These are phyloP conservation scores for Diaporthe sp. DNA, from an alignment of 2,329 filamentous ascomycete species.

Conservation along the genomic window DNA sequence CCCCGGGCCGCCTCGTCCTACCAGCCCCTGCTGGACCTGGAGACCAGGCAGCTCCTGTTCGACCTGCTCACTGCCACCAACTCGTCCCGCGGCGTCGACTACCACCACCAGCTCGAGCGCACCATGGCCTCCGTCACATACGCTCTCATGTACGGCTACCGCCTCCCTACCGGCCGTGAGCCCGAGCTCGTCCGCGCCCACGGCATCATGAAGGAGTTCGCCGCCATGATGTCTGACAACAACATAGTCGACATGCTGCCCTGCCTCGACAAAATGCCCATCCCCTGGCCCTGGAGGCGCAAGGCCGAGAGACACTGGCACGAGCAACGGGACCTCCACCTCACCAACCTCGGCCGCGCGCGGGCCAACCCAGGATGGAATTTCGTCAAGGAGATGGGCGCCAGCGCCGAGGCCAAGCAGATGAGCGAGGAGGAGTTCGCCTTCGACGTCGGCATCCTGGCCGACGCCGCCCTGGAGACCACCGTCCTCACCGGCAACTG, in stretches of 20 bases:
- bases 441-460: constrained; percentile 27
- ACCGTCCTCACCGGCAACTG: constrained; percentile 18
- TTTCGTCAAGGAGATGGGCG: constrained; percentile 34
- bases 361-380: constrained; percentile 29
- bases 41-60: constrained; percentile 31
- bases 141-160: constrained; percentile 35
- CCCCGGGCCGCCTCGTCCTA: constrained; percentile 20
- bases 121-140: constrained; percentile 18
- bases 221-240: constrained; percentile 30
- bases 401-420: constrained; percentile 19
- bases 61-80: background rate
- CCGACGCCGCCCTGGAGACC: constrained; percentile 30
- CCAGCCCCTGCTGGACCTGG: constrained; percentile 29
- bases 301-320: constrained; percentile 25
- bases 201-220: constrained; percentile 34
- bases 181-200: constrained; percentile 30
- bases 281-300: constrained; percentile 29
- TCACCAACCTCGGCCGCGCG: constrained; percentile 23
- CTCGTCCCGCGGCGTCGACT: background rate
- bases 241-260: constrained; percentile 33
- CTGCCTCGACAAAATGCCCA: constrained; percentile 12
- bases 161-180: constrained; percentile 28
- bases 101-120: constrained; percentile 30
- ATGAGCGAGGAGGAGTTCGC: constrained; percentile 36
- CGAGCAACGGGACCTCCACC: constrained; percentile 35